Conservation (phyloP, 2,329 filamentous ascomycete species). For the Ceratocystis alfenasii region DNA sequence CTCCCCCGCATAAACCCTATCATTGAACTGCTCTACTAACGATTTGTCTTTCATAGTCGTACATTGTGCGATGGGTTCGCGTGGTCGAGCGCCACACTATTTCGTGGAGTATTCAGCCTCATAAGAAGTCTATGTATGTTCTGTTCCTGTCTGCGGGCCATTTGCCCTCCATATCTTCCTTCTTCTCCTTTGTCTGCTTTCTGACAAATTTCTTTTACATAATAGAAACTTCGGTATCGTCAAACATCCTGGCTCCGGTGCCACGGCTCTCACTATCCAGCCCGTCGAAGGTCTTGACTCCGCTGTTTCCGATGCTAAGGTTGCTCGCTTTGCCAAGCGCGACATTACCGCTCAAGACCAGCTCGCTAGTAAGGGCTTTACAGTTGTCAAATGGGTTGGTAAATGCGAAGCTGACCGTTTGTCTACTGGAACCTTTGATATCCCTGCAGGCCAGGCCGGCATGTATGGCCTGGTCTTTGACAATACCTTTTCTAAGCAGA, state of each 20-base stretch:
- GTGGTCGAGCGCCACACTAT: slow-evolving; percentile 84
- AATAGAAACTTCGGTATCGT: slow-evolving; percentile 86
- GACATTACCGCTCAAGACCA: slow-evolving; percentile 52
- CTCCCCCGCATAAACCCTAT: background rate
- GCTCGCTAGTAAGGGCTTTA: slow-evolving; percentile 54
- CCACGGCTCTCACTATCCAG: slow-evolving; percentile 37
- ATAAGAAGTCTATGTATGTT: slow-evolving; percentile 83
- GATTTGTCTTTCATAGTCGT: slow-evolving; percentile 52
- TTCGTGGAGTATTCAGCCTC: slow-evolving; percentile 93
- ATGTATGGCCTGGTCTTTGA: slow-evolving; percentile 97
- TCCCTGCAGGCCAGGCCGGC: slow-evolving; percentile 60
- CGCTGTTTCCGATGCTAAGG: slow-evolving; percentile 36
- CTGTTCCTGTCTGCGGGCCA: slow-evolving; percentile 11
- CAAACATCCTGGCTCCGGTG: slow-evolving; percentile 75
- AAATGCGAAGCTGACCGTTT: slow-evolving; percentile 97
- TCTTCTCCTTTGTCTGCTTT: background rate
- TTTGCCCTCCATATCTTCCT: background rate
- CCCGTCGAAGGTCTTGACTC: slow-evolving; percentile 35
- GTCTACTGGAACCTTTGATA: slow-evolving; percentile 77
- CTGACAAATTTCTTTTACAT: background rate
- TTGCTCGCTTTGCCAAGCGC: slow-evolving; percentile 41
- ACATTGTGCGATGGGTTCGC: slow-evolving; percentile 94
- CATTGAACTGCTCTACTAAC: slow-evolving; percentile 16
- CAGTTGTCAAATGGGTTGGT: slow-evolving; percentile 71
- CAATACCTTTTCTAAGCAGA: slow-evolving; percentile 95